Evolutionary conservation across 495 filamentous ascomycete genomes (phyloP), one percentile per base, ranked within the genome.

Genomic region (Hypoxylon subgilvum): DNA sequence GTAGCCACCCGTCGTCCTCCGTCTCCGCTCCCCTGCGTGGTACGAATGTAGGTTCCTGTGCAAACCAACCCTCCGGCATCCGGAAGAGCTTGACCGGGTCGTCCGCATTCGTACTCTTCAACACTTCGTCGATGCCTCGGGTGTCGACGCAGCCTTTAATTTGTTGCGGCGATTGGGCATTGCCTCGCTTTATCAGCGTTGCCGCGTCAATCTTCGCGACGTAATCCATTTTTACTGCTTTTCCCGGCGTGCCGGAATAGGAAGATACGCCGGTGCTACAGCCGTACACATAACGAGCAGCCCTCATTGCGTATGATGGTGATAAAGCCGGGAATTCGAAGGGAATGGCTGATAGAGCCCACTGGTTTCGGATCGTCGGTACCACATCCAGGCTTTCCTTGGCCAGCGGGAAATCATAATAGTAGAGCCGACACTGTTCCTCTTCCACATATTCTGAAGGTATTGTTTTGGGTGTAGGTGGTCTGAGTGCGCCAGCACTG

Each of bases 401-500:
- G 0, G 57, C 23, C 8, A 84, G 72, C 7, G 55, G 57, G 63
- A 88, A 87, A 31, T 72, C 69, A 60, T 87, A 87, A 55, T 87
- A 87, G 61, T 87, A 87, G 4, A 89, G 74, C 17, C 84, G 79
- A 50, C 84, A 87, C 59, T 88, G 81, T 38, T 86, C 83, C 52
- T 78, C 78, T 43, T 84, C 82, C n/a, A 61, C 56, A 23, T 76
- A 71, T 41, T 73, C 66, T 3, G 56, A 53, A 1, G 70, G 70
- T 19, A 72, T 56, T 3, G 64, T 44, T 39, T 71, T 72, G 0
- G 63, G 61, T 22, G 53, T 50, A 2, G 82, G 84, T 8, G 76
- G 70, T 8, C 72, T 66, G 13, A 89, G 67, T 47, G 82, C 81
- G 7, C 81, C 85, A 18, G 85, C 76, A 25, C 71, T 81, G 65